These are phyloP conservation scores for Tulasnella sp. DNA, from an alignment of 768 basidiomycete genomes.

Conservation along the genomic window DNA sequence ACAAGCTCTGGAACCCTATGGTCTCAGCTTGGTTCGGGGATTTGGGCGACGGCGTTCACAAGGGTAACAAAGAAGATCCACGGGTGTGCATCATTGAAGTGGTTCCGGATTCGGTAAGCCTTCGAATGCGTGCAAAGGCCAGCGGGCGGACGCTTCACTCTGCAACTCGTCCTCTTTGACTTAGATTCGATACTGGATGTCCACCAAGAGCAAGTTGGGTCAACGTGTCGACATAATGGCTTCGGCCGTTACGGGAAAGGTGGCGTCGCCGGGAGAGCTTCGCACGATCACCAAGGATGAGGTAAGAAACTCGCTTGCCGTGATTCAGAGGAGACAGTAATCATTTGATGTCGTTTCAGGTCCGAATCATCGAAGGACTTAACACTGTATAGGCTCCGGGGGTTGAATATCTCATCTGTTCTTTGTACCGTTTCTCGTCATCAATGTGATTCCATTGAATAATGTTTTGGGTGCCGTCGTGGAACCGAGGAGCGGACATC, in stretches of 20 bases:
- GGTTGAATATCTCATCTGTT: neutral
- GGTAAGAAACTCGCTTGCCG: slow-evolving; percentile 42
- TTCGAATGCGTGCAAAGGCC: too few relatives aligned
- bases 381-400: neutral
- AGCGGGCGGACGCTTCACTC: neutral
- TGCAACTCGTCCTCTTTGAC: neutral
- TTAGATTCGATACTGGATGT: slow-evolving; percentile 72
- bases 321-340: neutral
- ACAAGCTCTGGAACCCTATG: slow-evolving; percentile 56
- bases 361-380: slow-evolving; percentile 11
- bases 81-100: slow-evolving; percentile 76
- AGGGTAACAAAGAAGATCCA: slow-evolving; percentile 74
- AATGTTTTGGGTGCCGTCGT: neutral
- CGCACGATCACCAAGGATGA: slow-evolving; percentile 68
- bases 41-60: slow-evolving; percentile 77
- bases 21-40: slow-evolving; percentile 74
- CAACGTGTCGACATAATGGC: slow-evolving; percentile 58
- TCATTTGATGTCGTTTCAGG: neutral
- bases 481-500: neutral
- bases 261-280: slow-evolving; percentile 68
- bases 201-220: slow-evolving; percentile 55
- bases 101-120: slow-evolving; percentile 54
- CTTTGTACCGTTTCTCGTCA: neutral
- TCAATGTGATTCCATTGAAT: neutral
- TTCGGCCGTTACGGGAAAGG: slow-evolving; percentile 57